These are phyloP conservation scores for Orbilia blumenaviensis DNA, from an alignment of 2,329 filamentous ascomycete species.

Conservation along the genomic window DNA sequence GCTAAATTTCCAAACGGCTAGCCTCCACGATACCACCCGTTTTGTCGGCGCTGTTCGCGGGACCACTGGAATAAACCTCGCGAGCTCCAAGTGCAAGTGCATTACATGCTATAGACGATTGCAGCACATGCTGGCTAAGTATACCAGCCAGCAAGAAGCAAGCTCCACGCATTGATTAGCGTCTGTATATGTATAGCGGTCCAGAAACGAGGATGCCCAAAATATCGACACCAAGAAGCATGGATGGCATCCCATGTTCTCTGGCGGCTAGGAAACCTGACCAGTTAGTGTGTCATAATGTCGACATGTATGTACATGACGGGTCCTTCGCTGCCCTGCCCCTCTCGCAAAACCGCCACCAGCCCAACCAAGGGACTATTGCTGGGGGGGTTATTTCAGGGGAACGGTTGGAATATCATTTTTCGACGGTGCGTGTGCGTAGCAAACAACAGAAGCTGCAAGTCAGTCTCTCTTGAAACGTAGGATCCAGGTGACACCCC, in stretches of 20 bases:
- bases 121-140: not conserved
- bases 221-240: constrained; percentile 6
- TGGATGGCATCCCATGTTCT: constrained; percentile 22
- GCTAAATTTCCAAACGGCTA: constrained; percentile 14
- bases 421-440: not conserved
- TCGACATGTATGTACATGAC: constrained; percentile 53
- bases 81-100: not conserved
- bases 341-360: constrained; percentile 23
- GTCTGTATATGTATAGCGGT: too few relatives aligned
- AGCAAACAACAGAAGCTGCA: constrained; percentile 23
- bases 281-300: constrained; percentile 43
- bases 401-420: constrained; percentile 11
- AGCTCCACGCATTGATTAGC: not conserved
- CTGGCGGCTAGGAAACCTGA: constrained; percentile 30
- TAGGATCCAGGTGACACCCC: constrained; percentile 17
- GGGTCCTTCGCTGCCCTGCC: constrained; percentile 2
- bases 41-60: constrained; percentile 51
- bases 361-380: constrained; percentile 4
- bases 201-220: constrained; percentile 1
- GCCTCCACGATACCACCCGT: constrained; percentile 5
- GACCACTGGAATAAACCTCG: constrained; percentile 20
- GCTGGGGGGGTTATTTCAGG: constrained; percentile 14
- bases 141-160: not conserved
- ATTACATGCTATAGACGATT: not conserved
- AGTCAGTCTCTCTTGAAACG: constrained; percentile 29